Base-by-base conservation (phyloP, 805 yeast genomes). In the Starmerella powellii region DNA sequence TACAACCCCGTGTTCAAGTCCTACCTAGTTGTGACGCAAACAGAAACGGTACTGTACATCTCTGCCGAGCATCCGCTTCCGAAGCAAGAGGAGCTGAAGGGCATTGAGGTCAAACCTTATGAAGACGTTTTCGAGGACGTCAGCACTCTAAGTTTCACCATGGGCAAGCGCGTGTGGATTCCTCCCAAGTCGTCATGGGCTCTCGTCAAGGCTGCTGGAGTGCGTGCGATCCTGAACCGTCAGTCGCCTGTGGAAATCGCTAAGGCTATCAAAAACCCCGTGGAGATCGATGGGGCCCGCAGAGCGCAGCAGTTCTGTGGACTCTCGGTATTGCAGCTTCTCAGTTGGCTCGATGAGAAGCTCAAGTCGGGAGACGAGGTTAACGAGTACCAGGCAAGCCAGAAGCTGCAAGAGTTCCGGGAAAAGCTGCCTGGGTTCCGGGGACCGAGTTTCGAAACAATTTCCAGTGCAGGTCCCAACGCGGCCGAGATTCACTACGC, bases 1-100 rank as follows among this genome's bases (percentile, higher is more conserved):
- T 88, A 71, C 58, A 80, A 81, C 56, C 96, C 97, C 0, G 88
- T 86, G 1, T 88, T 88, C 59, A 85, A 76, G 61, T 67, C 87
- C 5, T 81, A 76, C 53, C 65, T 73, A 2, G 59, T 78, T 11
- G 66, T 78, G 30, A 63, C 71, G 21, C 53, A 56, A 3, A 39
- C 44, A n/a, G 48, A 49, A 8, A 72, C 76, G 1, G 56, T 58
- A 3, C 62, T 84, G 12, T 83, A 79, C 56, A 63, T 77, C 6
- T 18, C 35, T 8, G 10, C 21, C 11, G 38, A 40, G 32, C 45
- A 34, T 35, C 35, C 42, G 15, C 15, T 37, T n/a, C 41, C 40
- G 3, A 15, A 6, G 13, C 8, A 8, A 4, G 34, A 36, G 6
- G 69, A 70, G 54, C 63, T 78, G 23, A 62, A 62, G 10, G 68